Conservation (phyloP, 768 basidiomycete genomes). For the Sarcodon sp. region DNA sequence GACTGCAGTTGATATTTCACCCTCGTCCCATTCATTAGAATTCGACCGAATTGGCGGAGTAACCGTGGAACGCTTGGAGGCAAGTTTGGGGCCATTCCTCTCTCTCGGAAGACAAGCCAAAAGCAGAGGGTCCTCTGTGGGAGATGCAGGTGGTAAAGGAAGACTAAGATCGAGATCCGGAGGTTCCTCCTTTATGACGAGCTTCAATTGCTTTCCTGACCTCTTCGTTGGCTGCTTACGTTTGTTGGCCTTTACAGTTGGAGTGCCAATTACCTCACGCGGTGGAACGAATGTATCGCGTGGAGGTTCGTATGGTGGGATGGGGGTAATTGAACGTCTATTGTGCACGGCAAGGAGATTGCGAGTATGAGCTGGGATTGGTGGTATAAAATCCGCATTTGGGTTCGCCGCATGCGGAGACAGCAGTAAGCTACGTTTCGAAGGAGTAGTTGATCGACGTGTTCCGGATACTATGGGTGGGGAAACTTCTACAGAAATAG, state of each 20-base stretch:
- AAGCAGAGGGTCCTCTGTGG: constrained; percentile 64
- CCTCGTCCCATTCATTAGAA: constrained; percentile 4
- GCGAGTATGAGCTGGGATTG: constrained; percentile 14
- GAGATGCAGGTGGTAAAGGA: constrained; percentile 58
- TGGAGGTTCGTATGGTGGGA: constrained; percentile 52
- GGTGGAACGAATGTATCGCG: constrained; percentile 61
- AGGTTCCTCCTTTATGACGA: constrained; percentile 44
- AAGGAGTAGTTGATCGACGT: constrained; percentile 11
- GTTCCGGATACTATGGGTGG: constrained; percentile 13
- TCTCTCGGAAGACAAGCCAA: constrained; percentile 30
- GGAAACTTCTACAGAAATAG: constrained; percentile 9
- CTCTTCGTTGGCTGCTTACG: constrained; percentile 20
- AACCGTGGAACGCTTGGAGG: background rate
- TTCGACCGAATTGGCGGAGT: constrained; percentile 8
- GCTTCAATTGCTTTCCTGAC: constrained; percentile 9
- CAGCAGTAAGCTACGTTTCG: constrained; percentile 14
- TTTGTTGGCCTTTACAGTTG: constrained; percentile 26
- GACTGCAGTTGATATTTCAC: background rate
- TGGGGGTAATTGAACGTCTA: constrained; percentile 38
- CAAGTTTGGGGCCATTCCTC: constrained; percentile 1
- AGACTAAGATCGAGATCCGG: constrained; percentile 46
- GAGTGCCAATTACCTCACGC: constrained; percentile 38
- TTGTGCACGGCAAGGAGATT: constrained; percentile 11
- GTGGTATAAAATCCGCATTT: constrained; percentile 34
- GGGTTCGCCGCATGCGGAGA: constrained; percentile 37